Evolutionary conservation across 768 basidiomycete species (phyloP).

Genomic region (Pleurotus ostreatus): DNA sequence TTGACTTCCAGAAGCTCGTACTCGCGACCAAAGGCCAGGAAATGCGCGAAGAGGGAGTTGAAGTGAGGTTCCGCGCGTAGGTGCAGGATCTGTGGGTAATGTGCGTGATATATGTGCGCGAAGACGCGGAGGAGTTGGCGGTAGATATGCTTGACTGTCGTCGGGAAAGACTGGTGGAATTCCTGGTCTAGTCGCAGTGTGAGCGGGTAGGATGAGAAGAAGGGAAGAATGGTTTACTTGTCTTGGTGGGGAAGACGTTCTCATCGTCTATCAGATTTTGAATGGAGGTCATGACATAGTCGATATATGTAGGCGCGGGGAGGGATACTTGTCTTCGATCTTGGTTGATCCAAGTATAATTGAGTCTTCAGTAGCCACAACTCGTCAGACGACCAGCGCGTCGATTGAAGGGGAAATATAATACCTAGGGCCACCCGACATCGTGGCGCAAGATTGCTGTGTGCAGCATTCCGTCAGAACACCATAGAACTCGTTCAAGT

Average conservation of each 20-base stretch:
- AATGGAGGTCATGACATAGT: slow-evolving; percentile 96
- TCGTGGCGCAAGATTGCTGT: slow-evolving; percentile 81
- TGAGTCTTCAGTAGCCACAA: slow-evolving; percentile 50
- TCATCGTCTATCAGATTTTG: slow-evolving; percentile 95
- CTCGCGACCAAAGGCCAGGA: slow-evolving; percentile 91
- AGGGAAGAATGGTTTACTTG: slow-evolving; percentile 49
- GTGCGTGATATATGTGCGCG: slow-evolving; percentile 95
- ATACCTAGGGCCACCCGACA: slow-evolving; percentile 86
- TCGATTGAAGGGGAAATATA: slow-evolving; percentile 21
- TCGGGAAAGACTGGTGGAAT: slow-evolving; percentile 85
- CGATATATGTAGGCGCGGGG: slow-evolving; percentile 94
- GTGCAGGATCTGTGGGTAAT: slow-evolving; percentile 88
- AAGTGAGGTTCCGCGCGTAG: slow-evolving; percentile 93
- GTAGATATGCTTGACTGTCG: slow-evolving; percentile 90
- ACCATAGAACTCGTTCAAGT: slow-evolving; percentile 95
- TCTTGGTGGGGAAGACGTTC: slow-evolving; percentile 90
- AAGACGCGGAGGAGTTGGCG: slow-evolving; percentile 96
- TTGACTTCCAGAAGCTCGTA: slow-evolving; percentile 88
- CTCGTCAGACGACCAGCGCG: neutral
- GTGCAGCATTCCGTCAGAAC: slow-evolving; percentile 93
- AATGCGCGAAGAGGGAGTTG: slow-evolving; percentile 97
- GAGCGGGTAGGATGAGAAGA: neutral
- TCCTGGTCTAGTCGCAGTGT: slow-evolving; percentile 60
- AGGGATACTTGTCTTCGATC: slow-evolving; percentile 84
- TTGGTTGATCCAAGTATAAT: slow-evolving; percentile 93